These are phyloP conservation scores for Paspalum vaginatum DNA, from an alignment of 176 grass and related monocot genomes.

Conservation along the genomic window DNA sequence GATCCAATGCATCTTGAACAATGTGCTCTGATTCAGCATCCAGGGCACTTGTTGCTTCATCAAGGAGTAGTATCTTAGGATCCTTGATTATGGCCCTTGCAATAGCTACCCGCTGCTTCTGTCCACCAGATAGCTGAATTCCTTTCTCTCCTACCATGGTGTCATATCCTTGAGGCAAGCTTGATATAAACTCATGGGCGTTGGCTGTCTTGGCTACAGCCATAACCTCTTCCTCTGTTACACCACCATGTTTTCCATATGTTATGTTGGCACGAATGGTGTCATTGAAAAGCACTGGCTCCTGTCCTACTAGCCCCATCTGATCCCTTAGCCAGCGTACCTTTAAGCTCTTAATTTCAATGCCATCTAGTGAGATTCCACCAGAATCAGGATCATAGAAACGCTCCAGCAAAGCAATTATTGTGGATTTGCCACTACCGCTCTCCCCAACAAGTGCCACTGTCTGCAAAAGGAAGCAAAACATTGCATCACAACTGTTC, in stretches of 20 bases:
- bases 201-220: slow-evolving; percentile 49
- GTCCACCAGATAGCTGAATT: slow-evolving; percentile 62
- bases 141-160: slow-evolving; percentile 54
- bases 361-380: slow-evolving; percentile 57
- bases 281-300: slow-evolving; percentile 61
- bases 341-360: slow-evolving; percentile 42
- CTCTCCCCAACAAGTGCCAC: slow-evolving; percentile 78
- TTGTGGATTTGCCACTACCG: slow-evolving; percentile 72
- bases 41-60: slow-evolving; percentile 62
- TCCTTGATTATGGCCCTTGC: slow-evolving; percentile 67
- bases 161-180: slow-evolving; percentile 53
- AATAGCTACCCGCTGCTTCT: slow-evolving; percentile 61
- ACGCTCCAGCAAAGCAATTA: slow-evolving; percentile 65
- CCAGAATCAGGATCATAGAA: slow-evolving; percentile 71
- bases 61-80: slow-evolving; percentile 58
- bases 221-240: slow-evolving; percentile 52
- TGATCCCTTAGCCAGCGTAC: slow-evolving; percentile 58
- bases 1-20: slow-evolving; percentile 49
- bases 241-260: slow-evolving; percentile 48
- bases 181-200: slow-evolving; percentile 60
- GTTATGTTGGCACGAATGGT: slow-evolving; percentile 59
- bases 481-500: slow-evolving; percentile 2
- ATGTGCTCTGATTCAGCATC: slow-evolving; percentile 56
- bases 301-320: slow-evolving; percentile 62
- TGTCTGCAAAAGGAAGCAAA: slow-evolving; percentile 50